A percentile compares a stretch with the other conserved stretches of the same genome.
Conservation (phyloP, 2,329 filamentous ascomycete species). For the Fusarium sp. region DNA sequence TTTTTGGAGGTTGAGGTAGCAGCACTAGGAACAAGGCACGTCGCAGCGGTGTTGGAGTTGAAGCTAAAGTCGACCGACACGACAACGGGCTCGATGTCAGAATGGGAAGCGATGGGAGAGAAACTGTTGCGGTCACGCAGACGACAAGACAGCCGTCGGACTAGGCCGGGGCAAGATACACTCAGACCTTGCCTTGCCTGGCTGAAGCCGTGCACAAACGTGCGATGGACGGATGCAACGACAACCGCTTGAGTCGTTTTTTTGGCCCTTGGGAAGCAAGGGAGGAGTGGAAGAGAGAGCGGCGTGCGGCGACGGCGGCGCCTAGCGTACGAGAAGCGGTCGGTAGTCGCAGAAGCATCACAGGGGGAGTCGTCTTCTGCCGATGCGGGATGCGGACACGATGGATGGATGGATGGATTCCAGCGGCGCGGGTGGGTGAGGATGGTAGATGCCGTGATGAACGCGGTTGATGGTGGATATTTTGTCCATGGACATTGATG, state of each 20-base stretch:
- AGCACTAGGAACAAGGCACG: slow-evolving; percentile 5
- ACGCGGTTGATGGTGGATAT: slow-evolving; percentile 24
- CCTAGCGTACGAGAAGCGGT: background rate
- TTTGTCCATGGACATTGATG: slow-evolving; percentile 17
- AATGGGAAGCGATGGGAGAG: background rate
- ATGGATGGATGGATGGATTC: background rate
- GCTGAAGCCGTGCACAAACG: slow-evolving; percentile 6
- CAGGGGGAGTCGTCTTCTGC: slow-evolving; percentile 1
- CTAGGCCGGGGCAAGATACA: background rate
- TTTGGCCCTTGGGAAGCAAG: background rate
- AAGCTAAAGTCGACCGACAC: background rate
- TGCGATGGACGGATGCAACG: background rate
- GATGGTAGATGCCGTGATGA: slow-evolving; percentile 5
- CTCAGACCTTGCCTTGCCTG: background rate
- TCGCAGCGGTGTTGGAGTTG: slow-evolving; percentile 2
- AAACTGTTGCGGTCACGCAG: background rate
- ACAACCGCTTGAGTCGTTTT: background rate
- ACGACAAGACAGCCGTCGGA: background rate
- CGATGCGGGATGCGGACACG: background rate
- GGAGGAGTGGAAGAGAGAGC: background rate
- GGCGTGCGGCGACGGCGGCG: background rate
- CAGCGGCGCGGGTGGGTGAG: background rate
- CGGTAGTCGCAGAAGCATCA: background rate
- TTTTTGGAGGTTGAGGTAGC: background rate
- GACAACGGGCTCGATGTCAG: slow-evolving; percentile 1